Conservation (phyloP, 2,329 filamentous ascomycete genomes). For the Chaetoscypha palmicola region DNA sequence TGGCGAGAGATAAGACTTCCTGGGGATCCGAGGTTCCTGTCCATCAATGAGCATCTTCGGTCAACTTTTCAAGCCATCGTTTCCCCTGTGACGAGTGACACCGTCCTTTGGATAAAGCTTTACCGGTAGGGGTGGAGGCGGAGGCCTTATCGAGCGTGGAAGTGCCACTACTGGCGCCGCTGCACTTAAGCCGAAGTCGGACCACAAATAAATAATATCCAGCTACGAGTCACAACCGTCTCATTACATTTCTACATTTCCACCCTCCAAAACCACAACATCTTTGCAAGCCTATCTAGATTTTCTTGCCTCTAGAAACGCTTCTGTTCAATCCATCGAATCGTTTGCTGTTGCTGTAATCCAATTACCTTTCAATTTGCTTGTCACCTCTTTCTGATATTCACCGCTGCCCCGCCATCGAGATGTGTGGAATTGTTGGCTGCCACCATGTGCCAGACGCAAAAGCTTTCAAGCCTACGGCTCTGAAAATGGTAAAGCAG, state of each 20-base stretch:
- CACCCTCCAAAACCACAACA: background rate
- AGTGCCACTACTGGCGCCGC: too few species aligned
- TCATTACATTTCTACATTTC: background rate
- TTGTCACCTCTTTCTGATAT: background rate
- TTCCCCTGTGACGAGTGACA: too few species aligned
- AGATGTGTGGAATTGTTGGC: constrained; percentile 21
- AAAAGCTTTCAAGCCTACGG: constrained; percentile 91
- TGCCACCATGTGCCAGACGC: constrained; percentile 74
- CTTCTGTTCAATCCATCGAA: too few species aligned
- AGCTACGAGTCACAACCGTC: constrained; percentile 6
- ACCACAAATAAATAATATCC: constrained; percentile 1
- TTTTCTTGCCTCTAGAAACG: too few species aligned
- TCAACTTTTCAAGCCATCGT: too few species aligned
- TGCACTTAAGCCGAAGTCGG: constrained; percentile 2
- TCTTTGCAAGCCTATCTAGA: background rate
- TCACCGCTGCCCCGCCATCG: constrained; percentile 2
- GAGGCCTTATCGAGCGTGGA: constrained; percentile 1
- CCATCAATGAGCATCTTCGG: too few species aligned
- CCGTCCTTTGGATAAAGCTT: too few species aligned
- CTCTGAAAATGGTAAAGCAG: constrained; percentile 90
- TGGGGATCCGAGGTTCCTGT: too few species aligned
- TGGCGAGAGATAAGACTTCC: too few species aligned
- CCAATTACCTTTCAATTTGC: background rate
- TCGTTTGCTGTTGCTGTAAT: too few species aligned
- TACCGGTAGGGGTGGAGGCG: too few species aligned